Base-by-base conservation (phyloP, 768 basidiomycete genomes). In the Hemileccinum impolitum region DNA sequence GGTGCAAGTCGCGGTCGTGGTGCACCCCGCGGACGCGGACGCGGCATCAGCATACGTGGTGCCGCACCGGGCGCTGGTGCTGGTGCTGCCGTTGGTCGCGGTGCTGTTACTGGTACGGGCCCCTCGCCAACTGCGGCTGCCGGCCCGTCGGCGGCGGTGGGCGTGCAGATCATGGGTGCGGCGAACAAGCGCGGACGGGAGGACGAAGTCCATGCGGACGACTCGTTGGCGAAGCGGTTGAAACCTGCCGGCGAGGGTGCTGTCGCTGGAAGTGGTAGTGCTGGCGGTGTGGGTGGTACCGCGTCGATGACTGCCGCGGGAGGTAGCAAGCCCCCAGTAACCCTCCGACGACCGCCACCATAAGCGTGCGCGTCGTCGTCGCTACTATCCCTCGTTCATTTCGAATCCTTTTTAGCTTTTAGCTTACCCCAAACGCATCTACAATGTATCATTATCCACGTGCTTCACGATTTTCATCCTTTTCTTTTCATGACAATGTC, bases 111-210 rank as follows among this genome's bases (percentile, higher is more conserved):
- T 7, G 56, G 59, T 4, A 14, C 43, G 10, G 62, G 57, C 17
- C 56, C 39, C 51, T 35, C 67, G 6, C 60, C 66, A 12, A 59
- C 67, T 1, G 51, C 72, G 4, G 52, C 70, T 11, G 13, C 47
- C 6, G 17, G 50, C 2, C 14, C 55, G 19, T 55, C 72, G 4
- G 67, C 66, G 7, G 76, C 72, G 4, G 67, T 67, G 7, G 76
- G 75, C 9, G 70, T 84, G 35, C 77, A 78, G 13, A 85, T 85
- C 39, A 75, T 80, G 57, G 85, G 84, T 30, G 85, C 84, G 6
- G 82, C 83, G 14, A 68, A 57, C 28, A 88, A 88, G 55, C 78
- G 85, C 23, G 74, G 79, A 30, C 75, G 85, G 36, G 85, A 88
- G 53, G 81, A 82, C 26, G 72, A 70, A 11, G 63, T 67, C 21